These are phyloP conservation scores for Epichloe amarillans DNA, from an alignment of 2,329 filamentous ascomycete genomes.

Conservation along the genomic window DNA sequence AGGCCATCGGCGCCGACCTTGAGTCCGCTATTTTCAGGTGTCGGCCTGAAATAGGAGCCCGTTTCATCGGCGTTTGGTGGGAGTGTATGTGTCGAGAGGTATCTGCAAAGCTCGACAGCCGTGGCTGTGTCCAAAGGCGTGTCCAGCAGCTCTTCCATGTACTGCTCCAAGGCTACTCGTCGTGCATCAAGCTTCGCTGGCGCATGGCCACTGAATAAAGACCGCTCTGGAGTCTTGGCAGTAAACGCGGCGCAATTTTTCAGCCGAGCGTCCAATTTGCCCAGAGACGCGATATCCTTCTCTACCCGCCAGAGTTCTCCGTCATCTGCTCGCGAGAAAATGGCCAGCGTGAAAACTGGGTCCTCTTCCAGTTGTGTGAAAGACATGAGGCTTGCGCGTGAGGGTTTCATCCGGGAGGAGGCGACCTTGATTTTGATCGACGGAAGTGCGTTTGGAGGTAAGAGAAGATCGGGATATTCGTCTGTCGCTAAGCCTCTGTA, in stretches of 20 bases:
- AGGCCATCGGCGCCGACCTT: constrained; percentile 47
- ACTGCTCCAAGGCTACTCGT: constrained; percentile 65
- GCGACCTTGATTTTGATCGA: constrained; percentile 78
- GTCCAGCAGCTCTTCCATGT: constrained; percentile 75
- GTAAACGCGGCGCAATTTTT: constrained; percentile 61
- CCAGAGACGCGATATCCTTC: constrained; percentile 73
- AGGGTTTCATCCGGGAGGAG: constrained; percentile 89
- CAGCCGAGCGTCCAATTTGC: constrained; percentile 69
- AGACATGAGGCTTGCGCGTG: constrained; percentile 69
- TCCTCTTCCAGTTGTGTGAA: constrained; percentile 77
- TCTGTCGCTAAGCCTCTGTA: constrained; percentile 72
- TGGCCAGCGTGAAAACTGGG: constrained; percentile 80
- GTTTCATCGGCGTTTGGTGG: constrained; percentile 48
- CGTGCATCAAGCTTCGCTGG: constrained; percentile 87
- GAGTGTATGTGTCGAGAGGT: constrained; percentile 59
- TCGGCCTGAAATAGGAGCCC: constrained; percentile 12
- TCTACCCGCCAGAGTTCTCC: constrained; percentile 87
- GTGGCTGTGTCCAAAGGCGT: constrained; percentile 66
- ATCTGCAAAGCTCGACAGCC: constrained; percentile 73
- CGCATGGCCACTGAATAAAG: constrained; percentile 81
- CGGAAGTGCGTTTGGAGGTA: constrained; percentile 79
- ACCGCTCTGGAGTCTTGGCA: constrained; percentile 68
- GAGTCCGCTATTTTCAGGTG: constrained; percentile 18
- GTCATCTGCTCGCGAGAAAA: constrained; percentile 63
- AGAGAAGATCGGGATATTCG: constrained; percentile 71